Evolutionary conservation across 441 rosid genomes (phyloP), one percentile per base, ranked within the genome.

Genomic region (Pelargonium australe): DNA sequence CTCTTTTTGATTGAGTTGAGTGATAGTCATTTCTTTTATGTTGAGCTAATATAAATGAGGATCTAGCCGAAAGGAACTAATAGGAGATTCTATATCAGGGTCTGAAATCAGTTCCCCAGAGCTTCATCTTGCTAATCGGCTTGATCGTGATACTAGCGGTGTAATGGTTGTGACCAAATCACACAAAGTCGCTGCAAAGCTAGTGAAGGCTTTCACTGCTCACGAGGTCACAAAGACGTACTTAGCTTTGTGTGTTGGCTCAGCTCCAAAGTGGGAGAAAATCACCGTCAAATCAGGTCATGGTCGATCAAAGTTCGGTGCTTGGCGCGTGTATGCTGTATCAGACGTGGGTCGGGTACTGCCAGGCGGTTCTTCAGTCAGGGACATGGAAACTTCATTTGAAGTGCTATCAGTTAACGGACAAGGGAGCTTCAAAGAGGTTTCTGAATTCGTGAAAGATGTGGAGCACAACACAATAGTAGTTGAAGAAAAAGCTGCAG

Each of bases 271-370:
- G 44, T 94, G 92, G 87, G 80, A 76, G 34, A 84, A 73, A 74
- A 81, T 89, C 69, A 89, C 87, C 2, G 19, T 91, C 20, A 83
- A 70, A 76, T 94, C 99, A 13, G 99, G 97, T 63, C 99, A 94
- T 75, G 99, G 99, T 63, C 83, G 97, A 57, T 94, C 96, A 7
- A 94, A 87, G 75, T 89, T 84, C 64, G 97, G 99, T 71, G 95
- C 84, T 3, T 94, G 97, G 96, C 88, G 95, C 5, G 95, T 88
- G 14, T 94, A 94, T 68, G 85, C 95, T 65, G 85, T 81, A 49
- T 77, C 80, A 14, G 99, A 91, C 45, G 90, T 84, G 31, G 96
- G 97, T 55, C 82, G 75, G 62, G 74, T 65, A 14, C 85, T 91
- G 10, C 99, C 99, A 0, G 99, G 97, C 6, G 99, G 97, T 14